phyloP scores from a whole-genome alignment of 1,284 basidiomycete genomes.

The Boletus nobilissimus region DNA sequence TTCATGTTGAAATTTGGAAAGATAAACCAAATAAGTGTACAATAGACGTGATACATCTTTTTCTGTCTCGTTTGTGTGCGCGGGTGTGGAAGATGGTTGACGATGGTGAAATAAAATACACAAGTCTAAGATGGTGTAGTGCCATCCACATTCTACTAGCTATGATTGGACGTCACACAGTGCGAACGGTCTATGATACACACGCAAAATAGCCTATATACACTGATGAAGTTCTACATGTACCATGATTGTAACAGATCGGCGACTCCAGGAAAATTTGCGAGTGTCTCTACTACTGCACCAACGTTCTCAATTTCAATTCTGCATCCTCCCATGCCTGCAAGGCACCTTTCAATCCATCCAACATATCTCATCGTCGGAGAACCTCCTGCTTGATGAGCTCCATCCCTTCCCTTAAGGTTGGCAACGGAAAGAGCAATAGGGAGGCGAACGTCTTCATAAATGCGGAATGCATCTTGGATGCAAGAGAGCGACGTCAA shows the following conservation, averaged over 20 bases:
- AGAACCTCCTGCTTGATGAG: constrained; percentile 7
- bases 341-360: background rate
- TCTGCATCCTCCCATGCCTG: constrained; percentile 26
- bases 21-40: constrained; percentile 8
- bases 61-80: background rate
- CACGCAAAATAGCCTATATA: no score
- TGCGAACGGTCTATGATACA: no score
- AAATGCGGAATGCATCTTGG: constrained; percentile 40
- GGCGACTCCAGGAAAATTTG: no score
- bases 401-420: constrained; percentile 25
- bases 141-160: no score
- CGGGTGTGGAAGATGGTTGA: background rate
- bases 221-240: no score
- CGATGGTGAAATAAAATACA: background rate
- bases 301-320: background rate
- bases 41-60: background rate
- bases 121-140: no score
- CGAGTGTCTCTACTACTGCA: no score
- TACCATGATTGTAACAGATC: no score
- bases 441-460: constrained; percentile 42
- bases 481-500: constrained; percentile 34
- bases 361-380: constrained; percentile 3
- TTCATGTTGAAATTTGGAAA: constrained; percentile 12
- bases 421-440: constrained; percentile 19
- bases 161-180: no score